Evolutionary conservation across 495 filamentous ascomycete species (phyloP), one percentile per base, ranked within the genome.

Genomic region (Podospora pseudopauciseta): DNA sequence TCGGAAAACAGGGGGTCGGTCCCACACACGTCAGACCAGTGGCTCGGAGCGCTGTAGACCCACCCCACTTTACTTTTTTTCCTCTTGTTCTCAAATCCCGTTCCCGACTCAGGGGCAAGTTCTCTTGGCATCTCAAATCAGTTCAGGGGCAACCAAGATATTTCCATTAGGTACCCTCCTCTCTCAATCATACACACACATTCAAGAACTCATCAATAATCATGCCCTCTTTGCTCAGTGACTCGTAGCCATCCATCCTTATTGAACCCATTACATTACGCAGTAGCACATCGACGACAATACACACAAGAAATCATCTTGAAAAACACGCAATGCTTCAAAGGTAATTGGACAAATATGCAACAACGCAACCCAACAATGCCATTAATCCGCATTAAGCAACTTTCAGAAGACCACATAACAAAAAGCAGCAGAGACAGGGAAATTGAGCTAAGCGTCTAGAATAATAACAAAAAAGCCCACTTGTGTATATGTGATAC

Each of bases 381-480:
- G 55, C 55, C 55, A 58, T 58, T 58, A 58, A 20, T 19, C 23
- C 55, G 55, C 55, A 58, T 58, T 58, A 58, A 58, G 23, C 1
- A 58, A 32, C 30, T 32, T 32, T 7, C 4, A 32, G 7, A 32
- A 32, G 30, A 32, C 30, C 4, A 32, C 30, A 32, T 32, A 32
- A 32, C 30, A 32, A 32, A 32, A 19, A 20, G 39, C 39, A 49
- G 39, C 39, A 49, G 39, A 49, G 39, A 49, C 26, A 59, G 56
- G 15, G 26, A 60, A 18, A 32, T 49, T 49, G 39, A 49, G 39
- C 39, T 49, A 27, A 62, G 60, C 27, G 23, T 58, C 55, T 58
- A 58, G 55, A 39, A 62, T 18, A 62, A 62, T 18, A 62, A 27
- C n/a, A 62, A 27, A 62, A 62, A 59, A 59, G 56, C 56, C 56